These are phyloP conservation scores for Cyberlindnera petersonii DNA, from an alignment of 805 yeast species.

Conservation along the genomic window DNA sequence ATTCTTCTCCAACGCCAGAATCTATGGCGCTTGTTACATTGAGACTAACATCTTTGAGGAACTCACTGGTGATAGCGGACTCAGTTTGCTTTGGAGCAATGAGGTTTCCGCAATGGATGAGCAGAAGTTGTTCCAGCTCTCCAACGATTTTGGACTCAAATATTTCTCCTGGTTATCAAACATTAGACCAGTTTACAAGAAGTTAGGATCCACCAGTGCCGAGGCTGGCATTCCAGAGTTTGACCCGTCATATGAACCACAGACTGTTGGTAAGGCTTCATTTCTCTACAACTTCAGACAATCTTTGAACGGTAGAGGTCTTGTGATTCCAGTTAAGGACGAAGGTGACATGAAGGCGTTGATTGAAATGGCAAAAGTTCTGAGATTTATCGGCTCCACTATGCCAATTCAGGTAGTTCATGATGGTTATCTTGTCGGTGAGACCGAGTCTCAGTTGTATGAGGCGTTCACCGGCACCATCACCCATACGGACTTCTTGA, in stretches of 20 bases:
- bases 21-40: constrained; percentile 24
- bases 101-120: constrained; percentile 9
- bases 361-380: constrained; percentile 41
- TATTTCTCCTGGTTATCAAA: constrained; percentile 39
- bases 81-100: constrained; percentile 11
- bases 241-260: constrained; percentile 13
- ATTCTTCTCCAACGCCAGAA: constrained; percentile 18
- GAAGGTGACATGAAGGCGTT: constrained; percentile 38
- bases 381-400: constrained; percentile 32
- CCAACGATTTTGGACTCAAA: constrained; percentile 33
- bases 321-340: constrained; percentile 48
- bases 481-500: constrained; percentile 5
- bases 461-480: constrained; percentile 10
- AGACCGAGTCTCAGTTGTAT: constrained; percentile 1
- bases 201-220: constrained; percentile 19
- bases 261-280: constrained; percentile 21
- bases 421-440: constrained; percentile 33
- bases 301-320: constrained; percentile 42
- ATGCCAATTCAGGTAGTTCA: constrained; percentile 41
- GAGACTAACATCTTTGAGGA: constrained; percentile 13
- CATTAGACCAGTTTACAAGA: constrained; percentile 34
- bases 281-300: constrained; percentile 29
- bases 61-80: constrained; percentile 2
- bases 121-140: constrained; percentile 14
- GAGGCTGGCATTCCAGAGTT: constrained; percentile 29